Percentiles rank a stretch among this genome's conserved stretches.
Evolutionary conservation across 2,329 filamentous ascomycete genomes (phyloP).

Genomic region (Trichophyton equinum): DNA sequence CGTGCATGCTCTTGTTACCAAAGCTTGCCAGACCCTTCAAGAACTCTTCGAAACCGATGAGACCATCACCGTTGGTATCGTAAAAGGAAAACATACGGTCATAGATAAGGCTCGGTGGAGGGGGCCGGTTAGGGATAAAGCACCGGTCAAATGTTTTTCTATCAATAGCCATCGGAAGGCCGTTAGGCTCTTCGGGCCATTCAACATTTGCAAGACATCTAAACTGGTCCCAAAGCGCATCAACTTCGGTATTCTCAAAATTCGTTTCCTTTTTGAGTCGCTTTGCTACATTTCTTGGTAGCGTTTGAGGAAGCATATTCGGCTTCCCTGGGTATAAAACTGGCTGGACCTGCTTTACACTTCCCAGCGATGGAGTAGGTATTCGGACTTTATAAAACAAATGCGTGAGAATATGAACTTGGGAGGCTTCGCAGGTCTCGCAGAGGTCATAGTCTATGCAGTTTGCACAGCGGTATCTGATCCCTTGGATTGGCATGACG

Average conservation of each 20-base stretch:
- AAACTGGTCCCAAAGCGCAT: conserved; percentile 95
- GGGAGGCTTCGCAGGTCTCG: conserved; percentile 67
- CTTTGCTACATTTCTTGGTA: conserved; percentile 56
- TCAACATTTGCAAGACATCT: conserved; percentile 81
- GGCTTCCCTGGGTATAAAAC: conserved; percentile 86
- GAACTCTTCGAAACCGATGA: conserved; percentile 90
- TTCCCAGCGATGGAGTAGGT: conserved; percentile 70
- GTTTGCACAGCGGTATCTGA: conserved; percentile 89
- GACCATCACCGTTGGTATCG: conserved; percentile 74
- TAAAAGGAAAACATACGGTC: conserved; percentile 97
- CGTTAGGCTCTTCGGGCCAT: conserved; percentile 68
- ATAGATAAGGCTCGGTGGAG: conserved; percentile 77
- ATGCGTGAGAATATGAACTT: conserved; percentile 75
- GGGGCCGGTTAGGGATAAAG: conserved; percentile 69
- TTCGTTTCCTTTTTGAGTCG: conserved; percentile 59
- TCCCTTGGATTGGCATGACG: conserved; percentile 75
- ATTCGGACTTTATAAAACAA: conserved; percentile 94
- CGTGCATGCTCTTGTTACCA: conserved; percentile 45
- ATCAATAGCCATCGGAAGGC: conserved; percentile 73
- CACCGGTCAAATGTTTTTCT: conserved; percentile 85
- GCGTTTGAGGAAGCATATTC: conserved; percentile 51
- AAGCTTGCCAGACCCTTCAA: conserved; percentile 63
- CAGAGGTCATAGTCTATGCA: conserved; percentile 94
- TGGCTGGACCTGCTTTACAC: conserved; percentile 63
- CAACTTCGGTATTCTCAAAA: conserved; percentile 75